Base-by-base conservation (phyloP, 192 early-diverging fungal species). In the Lunasporangiospora selenospora region DNA sequence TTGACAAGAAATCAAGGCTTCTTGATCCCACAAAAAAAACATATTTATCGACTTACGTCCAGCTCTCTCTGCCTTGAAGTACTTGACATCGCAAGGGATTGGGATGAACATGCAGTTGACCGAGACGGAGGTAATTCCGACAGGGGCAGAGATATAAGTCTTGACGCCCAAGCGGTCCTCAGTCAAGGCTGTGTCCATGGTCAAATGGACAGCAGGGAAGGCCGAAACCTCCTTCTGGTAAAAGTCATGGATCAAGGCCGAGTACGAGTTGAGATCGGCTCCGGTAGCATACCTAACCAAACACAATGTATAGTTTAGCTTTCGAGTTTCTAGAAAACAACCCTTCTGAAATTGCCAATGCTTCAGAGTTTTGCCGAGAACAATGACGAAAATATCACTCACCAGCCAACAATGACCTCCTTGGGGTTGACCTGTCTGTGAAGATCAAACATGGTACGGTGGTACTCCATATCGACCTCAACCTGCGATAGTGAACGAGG, bases 391-490 rank as follows among this genome's bases (percentile, higher is more conserved):
- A 39, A 50, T 18, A 18, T n/a, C 7, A 16, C 24, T 71, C 51
- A 71, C 96, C 96, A 98, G 41, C 96, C 96, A 47, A 98, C 87
- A 61, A 97, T 89, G 44, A 90, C 83, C 73, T 98, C 96, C 60
- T 91, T 90, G 16, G 91, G 78, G 69, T 95, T 94, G 18, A 93
- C 94, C 49, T 88, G 83, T 77, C 91, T 90, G 78, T 97, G 95
- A 46, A 96, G 85, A 51, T 86, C 85, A 75, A 87, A 89, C 93
- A 97, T 94, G 26, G 83, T 85, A 29, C 78, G 75, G 70, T 96
- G 90, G 79, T 94, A 90, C 47, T 96, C 95, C 77, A 93, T 89
- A 62, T 98, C 95, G 38, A 98, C 82, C 24, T 88, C 86, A 33
- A 95, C 86, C 83, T 91, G 51, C n/a, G 44, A 41, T 19, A 26